phyloP scores from a whole-genome alignment of 2,329 filamentous ascomycete species.

The Boeremia lycopersici region DNA sequence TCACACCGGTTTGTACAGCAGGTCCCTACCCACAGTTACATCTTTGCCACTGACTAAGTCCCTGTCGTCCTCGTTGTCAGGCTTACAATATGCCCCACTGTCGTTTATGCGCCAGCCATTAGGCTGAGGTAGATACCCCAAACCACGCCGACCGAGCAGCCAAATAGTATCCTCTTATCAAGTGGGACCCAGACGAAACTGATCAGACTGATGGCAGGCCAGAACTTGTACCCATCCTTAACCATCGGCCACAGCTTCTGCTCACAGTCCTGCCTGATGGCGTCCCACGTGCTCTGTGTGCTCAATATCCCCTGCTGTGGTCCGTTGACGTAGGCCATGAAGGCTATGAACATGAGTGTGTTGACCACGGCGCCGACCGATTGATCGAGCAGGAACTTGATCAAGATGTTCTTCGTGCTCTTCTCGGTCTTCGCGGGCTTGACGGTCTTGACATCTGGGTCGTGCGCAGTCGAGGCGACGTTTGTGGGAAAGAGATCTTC shows the following conservation, averaged over 20 bases:
- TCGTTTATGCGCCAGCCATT: constrained; percentile 47
- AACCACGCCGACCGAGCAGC: constrained; percentile 71
- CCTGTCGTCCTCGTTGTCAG: background rate
- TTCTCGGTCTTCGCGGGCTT: constrained; percentile 42
- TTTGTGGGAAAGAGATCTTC: constrained; percentile 74
- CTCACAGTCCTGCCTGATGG: constrained; percentile 37
- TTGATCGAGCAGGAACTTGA: constrained; percentile 73
- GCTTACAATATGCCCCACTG: background rate
- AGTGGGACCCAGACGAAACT: constrained; percentile 77
- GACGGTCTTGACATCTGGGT: constrained; percentile 33
- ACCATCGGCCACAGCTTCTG: constrained; percentile 63
- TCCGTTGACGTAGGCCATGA: constrained; percentile 58
- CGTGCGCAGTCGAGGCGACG: constrained; percentile 43
- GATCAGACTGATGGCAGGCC: constrained; percentile 71
- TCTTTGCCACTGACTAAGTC: background rate
- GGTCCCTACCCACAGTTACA: constrained; percentile 3
- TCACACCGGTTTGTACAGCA: constrained; percentile 10
- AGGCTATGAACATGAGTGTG: constrained; percentile 67
- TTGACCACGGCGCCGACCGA: constrained; percentile 69
- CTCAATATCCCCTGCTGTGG: constrained; percentile 28
- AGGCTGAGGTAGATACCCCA: constrained; percentile 81
- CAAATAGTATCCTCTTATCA: constrained; percentile 71
- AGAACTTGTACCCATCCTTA: constrained; percentile 72
- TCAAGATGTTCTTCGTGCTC: constrained; percentile 67
- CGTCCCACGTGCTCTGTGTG: constrained; percentile 38